Evolutionary conservation across 2,329 filamentous ascomycete species (phyloP).

Genomic region (Epichloe scottii): DNA sequence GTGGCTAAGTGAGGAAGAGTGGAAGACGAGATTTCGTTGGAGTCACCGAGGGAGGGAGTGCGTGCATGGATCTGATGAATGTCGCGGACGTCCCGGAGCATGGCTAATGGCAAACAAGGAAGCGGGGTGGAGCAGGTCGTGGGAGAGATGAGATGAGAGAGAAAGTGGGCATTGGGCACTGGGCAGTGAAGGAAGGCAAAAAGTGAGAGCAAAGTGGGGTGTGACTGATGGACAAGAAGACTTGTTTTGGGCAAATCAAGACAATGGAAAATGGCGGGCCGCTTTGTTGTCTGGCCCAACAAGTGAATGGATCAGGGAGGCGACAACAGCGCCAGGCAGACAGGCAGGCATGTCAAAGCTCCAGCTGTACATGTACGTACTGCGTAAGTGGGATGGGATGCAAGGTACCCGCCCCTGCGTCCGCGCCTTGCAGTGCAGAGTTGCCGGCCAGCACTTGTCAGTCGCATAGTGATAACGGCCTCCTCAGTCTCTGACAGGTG

Average conservation of each 20-base stretch:
- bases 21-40: slow-evolving; percentile 2
- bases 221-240: neutral
- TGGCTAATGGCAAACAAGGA: neutral
- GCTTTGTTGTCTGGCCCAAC: neutral
- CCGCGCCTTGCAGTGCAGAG: neutral
- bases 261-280: neutral
- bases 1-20: slow-evolving; percentile 1
- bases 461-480: neutral
- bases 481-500: neutral
- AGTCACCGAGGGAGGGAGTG: neutral
- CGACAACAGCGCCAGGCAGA: too few relatives aligned
- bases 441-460: neutral
- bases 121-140: neutral
- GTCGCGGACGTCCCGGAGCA: neutral
- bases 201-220: neutral
- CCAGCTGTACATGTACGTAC: too few relatives aligned
- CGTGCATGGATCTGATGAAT: neutral
- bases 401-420: slow-evolving; percentile 5
- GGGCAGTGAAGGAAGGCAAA: neutral
- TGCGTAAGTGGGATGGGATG: neutral
- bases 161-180: too few relatives aligned
- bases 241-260: neutral
- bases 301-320: neutral
- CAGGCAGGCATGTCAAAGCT: neutral
- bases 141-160: neutral